phyloP scores from a whole-genome alignment of 2,329 filamentous ascomycete species.

The Aureobasidium mangrovei region DNA sequence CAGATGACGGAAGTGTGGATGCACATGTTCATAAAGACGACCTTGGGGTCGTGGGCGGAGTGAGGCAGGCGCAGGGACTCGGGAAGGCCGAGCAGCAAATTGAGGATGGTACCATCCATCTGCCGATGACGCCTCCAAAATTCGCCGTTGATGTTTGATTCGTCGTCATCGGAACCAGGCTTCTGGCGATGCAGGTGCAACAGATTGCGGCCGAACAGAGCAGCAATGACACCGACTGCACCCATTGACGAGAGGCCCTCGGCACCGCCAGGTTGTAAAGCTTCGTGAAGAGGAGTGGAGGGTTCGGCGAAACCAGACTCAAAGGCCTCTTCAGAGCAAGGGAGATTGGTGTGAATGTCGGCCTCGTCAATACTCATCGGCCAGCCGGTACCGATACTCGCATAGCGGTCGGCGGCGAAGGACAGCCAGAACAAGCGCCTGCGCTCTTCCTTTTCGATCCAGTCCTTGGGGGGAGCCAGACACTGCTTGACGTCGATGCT shows the following conservation, averaged over 20 bases:
- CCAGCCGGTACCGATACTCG: constrained; percentile 94
- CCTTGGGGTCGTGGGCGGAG: constrained; percentile 69
- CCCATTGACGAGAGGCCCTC: constrained; percentile 68
- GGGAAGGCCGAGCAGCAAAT: constrained; percentile 77
- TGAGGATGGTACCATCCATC: constrained; percentile 83
- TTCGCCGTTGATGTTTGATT: constrained; percentile 78
- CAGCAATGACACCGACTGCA: constrained; percentile 75
- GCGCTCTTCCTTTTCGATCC: constrained; percentile 87
- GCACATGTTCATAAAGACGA: constrained; percentile 92
- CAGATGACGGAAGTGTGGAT: constrained; percentile 95
- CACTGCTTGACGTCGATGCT: constrained; percentile 91
- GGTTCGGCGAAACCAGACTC: constrained; percentile 67
- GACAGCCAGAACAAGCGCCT: constrained; percentile 91
- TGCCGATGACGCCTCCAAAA: constrained; percentile 92
- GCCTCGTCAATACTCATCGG: constrained; percentile 88
- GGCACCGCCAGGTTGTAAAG: constrained; percentile 62
- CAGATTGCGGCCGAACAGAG: constrained; percentile 82
- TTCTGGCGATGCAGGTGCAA: constrained; percentile 68
- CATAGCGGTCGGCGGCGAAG: constrained; percentile 84
- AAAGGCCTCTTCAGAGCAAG: constrained; percentile 75
- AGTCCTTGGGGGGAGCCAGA: constrained; percentile 75
- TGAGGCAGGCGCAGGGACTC: constrained; percentile 67
- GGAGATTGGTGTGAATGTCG: constrained; percentile 81
- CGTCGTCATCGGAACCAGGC: constrained; percentile 69
- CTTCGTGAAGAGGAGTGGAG: constrained; percentile 60